Conservation (phyloP, 495 filamentous ascomycete genomes). For the Margaritispora aquatica region DNA sequence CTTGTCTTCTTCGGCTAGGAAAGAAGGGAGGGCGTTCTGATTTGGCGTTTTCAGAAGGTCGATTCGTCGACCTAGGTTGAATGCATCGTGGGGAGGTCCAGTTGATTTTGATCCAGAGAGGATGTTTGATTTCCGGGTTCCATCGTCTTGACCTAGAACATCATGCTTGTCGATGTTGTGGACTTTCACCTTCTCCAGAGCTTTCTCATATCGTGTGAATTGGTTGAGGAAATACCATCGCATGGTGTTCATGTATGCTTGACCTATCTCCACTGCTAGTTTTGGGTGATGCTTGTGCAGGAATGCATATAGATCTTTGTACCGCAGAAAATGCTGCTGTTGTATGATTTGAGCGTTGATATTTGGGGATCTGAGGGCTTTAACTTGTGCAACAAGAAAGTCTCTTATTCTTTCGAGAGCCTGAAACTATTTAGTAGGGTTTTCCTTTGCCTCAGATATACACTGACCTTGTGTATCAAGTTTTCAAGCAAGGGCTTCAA, state of each 20-base stretch:
- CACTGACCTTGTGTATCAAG: slow-evolving; percentile 67
- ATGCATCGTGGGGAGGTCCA: slow-evolving; percentile 74
- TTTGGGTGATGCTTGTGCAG: slow-evolving; percentile 69
- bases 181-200: slow-evolving; percentile 77
- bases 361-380: slow-evolving; percentile 83
- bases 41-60: slow-evolving; percentile 69
- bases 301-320: slow-evolving; percentile 82
- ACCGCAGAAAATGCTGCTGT: slow-evolving; percentile 78
- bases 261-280: slow-evolving; percentile 79
- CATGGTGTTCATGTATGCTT: slow-evolving; percentile 98
- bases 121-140: slow-evolving; percentile 48
- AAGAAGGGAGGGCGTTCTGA: slow-evolving; percentile 68
- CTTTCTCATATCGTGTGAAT: slow-evolving; percentile 80
- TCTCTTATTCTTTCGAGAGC: slow-evolving; percentile 92
- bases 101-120: slow-evolving; percentile 32
- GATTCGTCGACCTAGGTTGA: slow-evolving; percentile 76
- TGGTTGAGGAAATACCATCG: slow-evolving; percentile 94
- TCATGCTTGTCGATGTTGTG: slow-evolving; percentile 79
- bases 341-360: slow-evolving; percentile 97
- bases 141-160: slow-evolving; percentile 73
- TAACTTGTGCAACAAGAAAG: slow-evolving; percentile 88
- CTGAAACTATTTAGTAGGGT: slow-evolving; percentile 32
- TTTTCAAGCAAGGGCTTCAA: slow-evolving; percentile 78
- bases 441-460: neutral
- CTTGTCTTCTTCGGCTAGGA: slow-evolving; percentile 83